Evolutionary conservation across 1,284 basidiomycete genomes (phyloP).

Genomic region (Ustilago hordei): DNA sequence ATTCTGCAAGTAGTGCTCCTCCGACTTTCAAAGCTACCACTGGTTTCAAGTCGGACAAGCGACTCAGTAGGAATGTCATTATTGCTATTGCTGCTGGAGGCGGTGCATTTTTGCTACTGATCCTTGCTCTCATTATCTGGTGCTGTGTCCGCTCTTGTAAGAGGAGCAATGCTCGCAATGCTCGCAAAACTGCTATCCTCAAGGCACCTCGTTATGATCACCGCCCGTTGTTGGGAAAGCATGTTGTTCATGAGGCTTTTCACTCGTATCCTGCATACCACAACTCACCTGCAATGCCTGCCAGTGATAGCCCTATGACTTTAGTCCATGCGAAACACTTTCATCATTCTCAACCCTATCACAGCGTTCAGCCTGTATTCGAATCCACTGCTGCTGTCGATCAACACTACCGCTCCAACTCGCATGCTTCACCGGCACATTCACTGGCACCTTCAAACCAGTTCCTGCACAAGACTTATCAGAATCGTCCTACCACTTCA

Average conservation of each 20-base stretch:
- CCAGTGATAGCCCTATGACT: constrained; percentile 45
- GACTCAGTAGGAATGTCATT: constrained; percentile 43
- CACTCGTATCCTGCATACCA: constrained; percentile 34
- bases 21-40: constrained; percentile 57
- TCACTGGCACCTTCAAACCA: constrained; percentile 22
- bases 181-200: constrained; percentile 22
- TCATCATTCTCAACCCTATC: constrained; percentile 21
- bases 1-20: constrained; percentile 22
- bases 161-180: constrained; percentile 42
- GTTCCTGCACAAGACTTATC: constrained; percentile 36
- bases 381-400: constrained; percentile 15
- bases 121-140: constrained; percentile 46
- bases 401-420: constrained; percentile 7
- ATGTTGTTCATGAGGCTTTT: constrained; percentile 19
- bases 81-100: constrained; percentile 45
- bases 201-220: constrained; percentile 35
- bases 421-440: constrained; percentile 10
- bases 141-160: constrained; percentile 46
- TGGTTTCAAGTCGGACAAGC: constrained; percentile 37
- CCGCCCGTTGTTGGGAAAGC: constrained; percentile 31
- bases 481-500: constrained; percentile 6
- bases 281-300: constrained; percentile 24
- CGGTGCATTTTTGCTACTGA: constrained; percentile 31
- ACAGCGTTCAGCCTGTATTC: constrained; percentile 20
- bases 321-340: constrained; percentile 33